phyloP scores from a whole-genome alignment of 2,329 filamentous ascomycete genomes.

The Monosporascus sp. region DNA sequence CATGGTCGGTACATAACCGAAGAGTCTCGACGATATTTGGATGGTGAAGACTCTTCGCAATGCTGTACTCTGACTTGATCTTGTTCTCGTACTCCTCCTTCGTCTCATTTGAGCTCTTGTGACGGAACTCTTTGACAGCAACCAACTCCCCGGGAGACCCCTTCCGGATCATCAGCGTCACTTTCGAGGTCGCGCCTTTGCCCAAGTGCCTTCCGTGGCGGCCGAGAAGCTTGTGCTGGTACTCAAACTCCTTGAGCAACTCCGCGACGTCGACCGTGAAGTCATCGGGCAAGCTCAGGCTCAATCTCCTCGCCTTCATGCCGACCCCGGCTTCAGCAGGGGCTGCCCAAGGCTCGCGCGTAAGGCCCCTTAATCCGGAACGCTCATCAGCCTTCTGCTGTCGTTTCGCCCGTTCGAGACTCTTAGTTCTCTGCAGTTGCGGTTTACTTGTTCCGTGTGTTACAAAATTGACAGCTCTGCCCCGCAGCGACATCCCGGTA shows the following conservation, averaged over 20 bases:
- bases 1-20: slow-evolving; percentile 67
- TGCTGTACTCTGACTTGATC: slow-evolving; percentile 86
- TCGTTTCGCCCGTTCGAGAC: slow-evolving; percentile 25
- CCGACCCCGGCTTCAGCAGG: slow-evolving; percentile 67
- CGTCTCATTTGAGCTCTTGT: slow-evolving; percentile 63
- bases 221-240: slow-evolving; percentile 64
- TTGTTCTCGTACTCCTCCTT: slow-evolving; percentile 76
- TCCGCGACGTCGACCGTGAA: slow-evolving; percentile 67
- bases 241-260: slow-evolving; percentile 64
- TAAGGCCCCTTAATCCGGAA: slow-evolving; percentile 15
- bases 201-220: slow-evolving; percentile 71
- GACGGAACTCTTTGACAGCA: slow-evolving; percentile 84
- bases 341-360: slow-evolving; percentile 51
- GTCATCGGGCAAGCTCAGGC: slow-evolving; percentile 67
- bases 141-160: slow-evolving; percentile 61
- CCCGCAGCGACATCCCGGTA: slow-evolving; percentile 44
- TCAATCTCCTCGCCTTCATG: slow-evolving; percentile 73
- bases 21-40: slow-evolving; percentile 83
- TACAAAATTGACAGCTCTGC: slow-evolving; percentile 40
- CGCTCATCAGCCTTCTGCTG: slow-evolving; percentile 19
- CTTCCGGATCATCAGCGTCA: slow-evolving; percentile 73
- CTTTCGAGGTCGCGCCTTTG: slow-evolving; percentile 77
- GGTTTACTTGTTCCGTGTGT: slow-evolving; percentile 16
- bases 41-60: slow-evolving; percentile 78
- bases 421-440: slow-evolving; percentile 18